These are phyloP conservation scores for Spinellus fusiger DNA, from an alignment of 192 early-diverging fungal species.

Conservation along the genomic window DNA sequence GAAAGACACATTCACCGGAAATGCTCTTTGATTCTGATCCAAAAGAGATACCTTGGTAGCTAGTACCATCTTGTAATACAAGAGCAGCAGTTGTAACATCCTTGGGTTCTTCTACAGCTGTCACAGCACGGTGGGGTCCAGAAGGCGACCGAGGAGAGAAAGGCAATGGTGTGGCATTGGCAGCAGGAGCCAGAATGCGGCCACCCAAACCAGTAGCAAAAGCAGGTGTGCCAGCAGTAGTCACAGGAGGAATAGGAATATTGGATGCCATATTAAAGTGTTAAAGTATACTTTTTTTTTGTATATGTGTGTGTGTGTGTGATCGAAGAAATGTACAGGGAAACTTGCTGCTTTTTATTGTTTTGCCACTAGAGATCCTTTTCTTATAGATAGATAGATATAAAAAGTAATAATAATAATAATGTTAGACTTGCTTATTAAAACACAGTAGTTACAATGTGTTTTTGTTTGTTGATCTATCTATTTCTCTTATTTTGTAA, in stretches of 20 bases:
- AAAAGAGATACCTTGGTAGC: conserved; percentile 90
- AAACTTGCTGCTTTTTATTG: background rate
- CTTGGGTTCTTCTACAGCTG: conserved; percentile 25
- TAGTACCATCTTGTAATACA: conserved; percentile 78
- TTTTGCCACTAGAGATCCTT: too few relatives aligned
- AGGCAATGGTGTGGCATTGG: conserved; percentile 18
- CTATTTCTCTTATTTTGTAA: background rate
- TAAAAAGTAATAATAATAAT: background rate
- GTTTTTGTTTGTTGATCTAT: background rate
- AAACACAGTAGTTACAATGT: too few relatives aligned
- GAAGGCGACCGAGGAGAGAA: conserved; percentile 28
- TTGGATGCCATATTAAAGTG: background rate
- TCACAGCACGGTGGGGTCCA: conserved; percentile 33
- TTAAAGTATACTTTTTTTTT: background rate
- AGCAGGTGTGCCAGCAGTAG: conserved; percentile 18
- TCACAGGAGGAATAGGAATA: conserved; percentile 12
- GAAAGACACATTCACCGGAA: conserved; percentile 97
- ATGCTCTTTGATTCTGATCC: conserved; percentile 81
- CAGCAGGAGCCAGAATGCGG: conserved; percentile 28
- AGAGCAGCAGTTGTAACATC: conserved; percentile 57
- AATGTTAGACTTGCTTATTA: too few relatives aligned
- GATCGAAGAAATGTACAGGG: conserved; percentile 1
- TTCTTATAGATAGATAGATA: background rate
- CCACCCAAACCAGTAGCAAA: background rate
- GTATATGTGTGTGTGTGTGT: conserved; percentile 4